These are phyloP conservation scores for Laguncularia racemosa DNA, from an alignment of 345 rosid genomes.

Conservation along the genomic window DNA sequence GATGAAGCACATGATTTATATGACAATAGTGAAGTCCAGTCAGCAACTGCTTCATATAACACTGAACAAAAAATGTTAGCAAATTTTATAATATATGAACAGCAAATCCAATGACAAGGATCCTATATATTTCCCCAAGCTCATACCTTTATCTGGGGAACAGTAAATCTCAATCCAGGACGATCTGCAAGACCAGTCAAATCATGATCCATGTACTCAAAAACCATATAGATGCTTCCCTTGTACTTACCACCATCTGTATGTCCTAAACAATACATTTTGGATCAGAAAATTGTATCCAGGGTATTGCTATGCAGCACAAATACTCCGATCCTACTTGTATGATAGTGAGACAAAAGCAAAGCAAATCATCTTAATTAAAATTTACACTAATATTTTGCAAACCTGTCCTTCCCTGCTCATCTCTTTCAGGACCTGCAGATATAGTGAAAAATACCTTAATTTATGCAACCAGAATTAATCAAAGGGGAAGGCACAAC, in stretches of 20 bases:
- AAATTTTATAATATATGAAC: too few relatives aligned
- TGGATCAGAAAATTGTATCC: too few relatives aligned
- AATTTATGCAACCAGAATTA: too few relatives aligned
- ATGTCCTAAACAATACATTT: not conserved
- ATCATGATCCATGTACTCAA: constrained; percentile 98
- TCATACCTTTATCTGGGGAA: constrained; percentile 87
- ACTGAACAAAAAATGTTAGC: constrained; percentile 26
- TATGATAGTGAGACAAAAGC: too few relatives aligned
- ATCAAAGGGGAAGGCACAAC: not conserved
- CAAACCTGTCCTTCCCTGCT: constrained; percentile 72
- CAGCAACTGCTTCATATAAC: constrained; percentile 95
- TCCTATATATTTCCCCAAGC: not conserved
- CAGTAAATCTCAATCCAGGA: constrained; percentile 86
- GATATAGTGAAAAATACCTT: not conserved
- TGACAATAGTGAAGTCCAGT: constrained; percentile 98
- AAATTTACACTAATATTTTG: too few relatives aligned
- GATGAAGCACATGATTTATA: constrained; percentile 91
- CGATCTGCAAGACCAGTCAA: constrained; percentile 95
- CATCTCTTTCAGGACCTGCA: constrained; percentile 82
- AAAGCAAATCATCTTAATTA: too few relatives aligned
- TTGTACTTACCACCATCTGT: constrained; percentile 86
- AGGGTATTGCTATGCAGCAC: too few relatives aligned
- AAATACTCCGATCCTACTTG: too few relatives aligned
- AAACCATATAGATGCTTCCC: constrained; percentile 96
- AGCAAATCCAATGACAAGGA: not conserved